Conservation (phyloP, 345 rosid species). For the Aquilaria malaccensis region DNA sequence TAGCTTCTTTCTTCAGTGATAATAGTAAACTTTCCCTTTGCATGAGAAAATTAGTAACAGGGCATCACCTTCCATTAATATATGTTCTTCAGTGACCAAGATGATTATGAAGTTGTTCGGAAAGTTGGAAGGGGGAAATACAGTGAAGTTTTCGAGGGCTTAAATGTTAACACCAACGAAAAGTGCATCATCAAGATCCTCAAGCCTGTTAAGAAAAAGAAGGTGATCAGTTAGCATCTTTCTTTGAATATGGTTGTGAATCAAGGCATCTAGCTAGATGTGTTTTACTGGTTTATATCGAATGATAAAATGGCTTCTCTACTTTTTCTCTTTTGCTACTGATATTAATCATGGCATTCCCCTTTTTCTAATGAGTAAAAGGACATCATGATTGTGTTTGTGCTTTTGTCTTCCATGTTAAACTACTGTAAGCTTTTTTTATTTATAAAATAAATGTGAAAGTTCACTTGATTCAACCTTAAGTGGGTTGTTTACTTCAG, state of each 20-base stretch:
- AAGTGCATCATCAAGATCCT: conserved; percentile 72
- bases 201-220: conserved; percentile 89
- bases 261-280: background rate
- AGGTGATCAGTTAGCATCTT: conserved; percentile 31
- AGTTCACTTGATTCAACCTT: too few relatives aligned
- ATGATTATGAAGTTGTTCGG: conserved; percentile 85
- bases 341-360: background rate
- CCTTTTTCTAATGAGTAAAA: conserved; percentile 1
- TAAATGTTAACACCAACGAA: conserved; percentile 64
- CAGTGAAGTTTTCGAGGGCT: conserved; percentile 80
- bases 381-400: background rate
- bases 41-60: too few relatives aligned
- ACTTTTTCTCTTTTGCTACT: background rate
- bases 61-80: background rate
- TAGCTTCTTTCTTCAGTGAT: too few relatives aligned
- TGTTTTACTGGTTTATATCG: background rate
- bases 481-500: too few relatives aligned
- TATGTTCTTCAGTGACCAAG: conserved; percentile 51
- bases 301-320: background rate
- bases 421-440: too few relatives aligned
- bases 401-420: background rate
- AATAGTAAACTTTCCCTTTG: too few relatives aligned
- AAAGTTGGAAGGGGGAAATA: conserved; percentile 84
- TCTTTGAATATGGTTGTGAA: background rate
- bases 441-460: too few relatives aligned